Evolutionary conservation across 2,329 filamentous ascomycete species (phyloP).

Genomic region (Zarea fungicola): DNA sequence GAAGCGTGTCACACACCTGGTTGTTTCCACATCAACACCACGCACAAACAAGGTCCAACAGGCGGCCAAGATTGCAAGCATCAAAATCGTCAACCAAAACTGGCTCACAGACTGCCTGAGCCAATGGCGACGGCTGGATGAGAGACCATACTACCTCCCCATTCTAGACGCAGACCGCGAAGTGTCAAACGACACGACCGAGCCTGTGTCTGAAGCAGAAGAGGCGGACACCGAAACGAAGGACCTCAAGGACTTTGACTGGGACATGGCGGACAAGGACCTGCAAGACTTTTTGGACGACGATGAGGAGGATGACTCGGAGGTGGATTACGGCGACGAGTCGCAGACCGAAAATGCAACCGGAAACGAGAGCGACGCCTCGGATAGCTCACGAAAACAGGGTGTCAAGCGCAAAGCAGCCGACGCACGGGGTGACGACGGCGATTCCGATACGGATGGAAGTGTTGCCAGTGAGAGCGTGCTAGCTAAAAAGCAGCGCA

Average conservation of each 20-base stretch:
- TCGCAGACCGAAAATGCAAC: conserved; percentile 10
- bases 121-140: conserved; percentile 76
- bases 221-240: conserved; percentile 29
- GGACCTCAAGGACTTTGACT: conserved; percentile 54
- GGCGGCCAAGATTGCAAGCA: conserved; percentile 69
- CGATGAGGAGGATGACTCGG: conserved; percentile 28
- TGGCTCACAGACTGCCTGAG: conserved; percentile 85
- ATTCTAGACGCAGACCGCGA: conserved; percentile 63
- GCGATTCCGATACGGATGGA: conserved; percentile 27
- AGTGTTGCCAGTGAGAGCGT: conserved; percentile 31
- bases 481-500: conserved; percentile 47
- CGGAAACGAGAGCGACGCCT: conserved; percentile 25
- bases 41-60: conserved; percentile 88
- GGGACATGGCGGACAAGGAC: conserved; percentile 63
- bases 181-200: conserved; percentile 28
- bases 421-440: conserved; percentile 25
- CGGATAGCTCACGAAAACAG: conserved; percentile 22
- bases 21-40: conserved; percentile 63
- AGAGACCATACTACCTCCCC: conserved; percentile 71
- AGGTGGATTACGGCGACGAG: conserved; percentile 18
- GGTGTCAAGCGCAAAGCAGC: conserved; percentile 30
- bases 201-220: conserved; percentile 27
- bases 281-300: conserved; percentile 66
- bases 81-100: conserved; percentile 87
- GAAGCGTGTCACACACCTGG: conserved; percentile 65